phyloP scores from a whole-genome alignment of 1,284 basidiomycete genomes.

The Taiwanofungus camphoratus region DNA sequence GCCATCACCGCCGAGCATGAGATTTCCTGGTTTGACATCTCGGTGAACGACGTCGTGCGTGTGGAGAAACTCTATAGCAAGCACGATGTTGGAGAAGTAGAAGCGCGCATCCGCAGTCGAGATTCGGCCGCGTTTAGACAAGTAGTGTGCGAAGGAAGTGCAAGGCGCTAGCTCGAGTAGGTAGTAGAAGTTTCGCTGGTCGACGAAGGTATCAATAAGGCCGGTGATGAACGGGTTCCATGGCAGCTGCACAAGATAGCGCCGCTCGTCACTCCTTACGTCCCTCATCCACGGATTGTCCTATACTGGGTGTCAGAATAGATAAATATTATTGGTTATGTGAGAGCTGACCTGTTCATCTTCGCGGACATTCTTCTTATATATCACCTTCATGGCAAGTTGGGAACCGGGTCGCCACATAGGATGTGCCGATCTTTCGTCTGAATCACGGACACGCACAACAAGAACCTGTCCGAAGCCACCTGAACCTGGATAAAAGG shows the following conservation, averaged over 20 bases:
- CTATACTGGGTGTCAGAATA: too few species aligned
- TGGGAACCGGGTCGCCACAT: slow-evolving; percentile 25
- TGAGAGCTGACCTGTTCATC: too few species aligned
- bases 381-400: slow-evolving; percentile 39
- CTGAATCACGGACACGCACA: too few species aligned
- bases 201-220: slow-evolving; percentile 38
- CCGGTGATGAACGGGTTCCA: slow-evolving; percentile 50
- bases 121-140: slow-evolving; percentile 29
- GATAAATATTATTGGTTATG: too few species aligned
- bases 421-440: slow-evolving; percentile 19
- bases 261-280: slow-evolving; percentile 37
- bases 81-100: slow-evolving; percentile 57
- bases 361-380: slow-evolving; percentile 29
- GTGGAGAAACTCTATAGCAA: slow-evolving; percentile 70
- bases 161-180: slow-evolving; percentile 42
- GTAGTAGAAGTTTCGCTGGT: slow-evolving; percentile 41
- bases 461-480: too few species aligned
- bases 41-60: slow-evolving; percentile 71
- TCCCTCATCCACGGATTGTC: too few species aligned
- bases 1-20: slow-evolving; percentile 59
- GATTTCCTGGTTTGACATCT: slow-evolving; percentile 85
- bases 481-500: too few species aligned
- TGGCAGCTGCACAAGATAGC: slow-evolving; percentile 32
- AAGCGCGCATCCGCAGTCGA: slow-evolving; percentile 33
- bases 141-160: slow-evolving; percentile 34